Percentiles rank a stretch among this genome's conserved stretches.
Conservation (phyloP, 2,329 filamentous ascomycete species). For the Hymenoscyphus linearis region DNA sequence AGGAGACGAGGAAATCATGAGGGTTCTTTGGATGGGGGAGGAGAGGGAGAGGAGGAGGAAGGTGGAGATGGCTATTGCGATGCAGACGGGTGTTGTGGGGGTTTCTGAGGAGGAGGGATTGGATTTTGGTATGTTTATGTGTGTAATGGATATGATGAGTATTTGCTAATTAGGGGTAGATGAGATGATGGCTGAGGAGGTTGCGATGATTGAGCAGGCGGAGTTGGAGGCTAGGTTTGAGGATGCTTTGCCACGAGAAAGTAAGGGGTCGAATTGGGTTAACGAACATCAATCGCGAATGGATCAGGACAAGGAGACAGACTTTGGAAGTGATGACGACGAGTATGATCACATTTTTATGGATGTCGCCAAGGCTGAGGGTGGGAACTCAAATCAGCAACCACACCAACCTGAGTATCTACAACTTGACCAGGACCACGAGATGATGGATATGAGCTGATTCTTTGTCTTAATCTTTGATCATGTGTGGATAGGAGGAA, state of each 20-base stretch:
- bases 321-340: constrained; percentile 44
- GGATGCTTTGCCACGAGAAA: constrained; percentile 33
- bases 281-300: constrained; percentile 2
- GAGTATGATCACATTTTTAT: constrained; percentile 62
- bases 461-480: not conserved
- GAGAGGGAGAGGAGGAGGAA: constrained; percentile 31
- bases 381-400: constrained; percentile 23
- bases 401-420: constrained; percentile 18
- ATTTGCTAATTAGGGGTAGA: constrained; percentile 19
- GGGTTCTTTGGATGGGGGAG: constrained; percentile 36
- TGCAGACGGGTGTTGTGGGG: constrained; percentile 9
- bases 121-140: constrained; percentile 14
- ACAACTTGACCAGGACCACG: constrained; percentile 20
- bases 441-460: constrained; percentile 30
- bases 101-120: constrained; percentile 10
- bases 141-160: not conserved
- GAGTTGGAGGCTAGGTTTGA: constrained; percentile 54
- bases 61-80: constrained; percentile 20
- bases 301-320: constrained; percentile 16
- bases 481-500: not conserved
- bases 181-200: constrained; percentile 44
- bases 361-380: constrained; percentile 52
- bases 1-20: constrained; percentile 53
- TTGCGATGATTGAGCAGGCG: constrained; percentile 47
- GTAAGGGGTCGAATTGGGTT: constrained; percentile 21